phyloP scores from a whole-genome alignment of 2,329 filamentous ascomycete species.

The Tolypocladium sp. region DNA sequence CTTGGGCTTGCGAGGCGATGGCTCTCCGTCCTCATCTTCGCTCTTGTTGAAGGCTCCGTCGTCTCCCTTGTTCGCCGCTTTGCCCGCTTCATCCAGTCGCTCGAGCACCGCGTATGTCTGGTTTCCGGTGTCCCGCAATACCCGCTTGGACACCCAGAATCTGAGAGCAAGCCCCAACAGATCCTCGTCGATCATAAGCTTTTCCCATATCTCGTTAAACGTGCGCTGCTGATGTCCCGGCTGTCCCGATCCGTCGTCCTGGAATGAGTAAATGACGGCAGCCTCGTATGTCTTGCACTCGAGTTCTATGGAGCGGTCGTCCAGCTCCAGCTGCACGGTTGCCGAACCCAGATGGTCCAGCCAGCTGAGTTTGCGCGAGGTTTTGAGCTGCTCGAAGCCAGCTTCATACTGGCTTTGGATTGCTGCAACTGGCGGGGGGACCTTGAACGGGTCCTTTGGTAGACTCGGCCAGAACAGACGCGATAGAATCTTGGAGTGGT shows the following conservation, averaged over 20 bases:
- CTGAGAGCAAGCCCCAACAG: constrained; percentile 57
- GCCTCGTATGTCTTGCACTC: constrained; percentile 80
- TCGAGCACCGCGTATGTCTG: constrained; percentile 62
- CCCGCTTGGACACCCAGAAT: constrained; percentile 63
- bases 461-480: constrained; percentile 89
- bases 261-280: constrained; percentile 78
- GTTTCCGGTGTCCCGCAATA: constrained; percentile 47
- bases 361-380: constrained; percentile 82
- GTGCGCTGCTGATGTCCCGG: constrained; percentile 28
- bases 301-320: constrained; percentile 65
- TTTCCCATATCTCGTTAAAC: constrained; percentile 44
- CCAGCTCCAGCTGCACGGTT: constrained; percentile 70
- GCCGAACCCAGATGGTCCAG: constrained; percentile 73
- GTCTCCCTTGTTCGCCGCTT: constrained; percentile 16
- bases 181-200: constrained; percentile 65
- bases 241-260: constrained; percentile 32
- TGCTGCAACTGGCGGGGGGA: constrained; percentile 48
- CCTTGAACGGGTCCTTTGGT: constrained; percentile 56
- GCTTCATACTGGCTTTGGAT: constrained; percentile 63
- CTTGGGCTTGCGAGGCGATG: constrained; percentile 41
- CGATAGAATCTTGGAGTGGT: constrained; percentile 80
- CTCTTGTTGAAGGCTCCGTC: constrained; percentile 17
- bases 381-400: constrained; percentile 72
- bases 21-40: constrained; percentile 16
- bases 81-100: constrained; percentile 34